phyloP scores from a whole-genome alignment of 176 grass and related monocot genomes.

The Paspalum vaginatum region DNA sequence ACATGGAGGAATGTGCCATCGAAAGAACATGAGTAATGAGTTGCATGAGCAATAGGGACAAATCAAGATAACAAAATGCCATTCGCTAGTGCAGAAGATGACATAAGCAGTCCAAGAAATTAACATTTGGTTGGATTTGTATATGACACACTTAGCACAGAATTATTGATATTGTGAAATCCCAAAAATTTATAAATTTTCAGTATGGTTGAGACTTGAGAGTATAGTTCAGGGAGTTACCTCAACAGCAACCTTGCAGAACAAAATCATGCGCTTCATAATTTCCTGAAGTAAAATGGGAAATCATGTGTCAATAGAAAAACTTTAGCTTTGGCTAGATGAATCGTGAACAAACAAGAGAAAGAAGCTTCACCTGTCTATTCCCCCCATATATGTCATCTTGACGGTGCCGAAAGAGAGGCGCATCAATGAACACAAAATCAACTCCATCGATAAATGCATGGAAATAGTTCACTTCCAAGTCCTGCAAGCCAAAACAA shows the following conservation, averaged over 20 bases:
- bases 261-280: slow-evolving; percentile 93
- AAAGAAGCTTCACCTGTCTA: slow-evolving; percentile 52
- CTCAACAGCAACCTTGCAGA: slow-evolving; percentile 95
- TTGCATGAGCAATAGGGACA: not conserved
- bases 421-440: slow-evolving; percentile 85
- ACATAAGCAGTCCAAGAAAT: not conserved
- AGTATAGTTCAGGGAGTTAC: slow-evolving; percentile 37
- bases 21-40: not conserved
- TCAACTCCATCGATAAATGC: slow-evolving; percentile 90
- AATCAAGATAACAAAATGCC: not conserved
- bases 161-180: slow-evolving; percentile 13
- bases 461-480: slow-evolving; percentile 91
- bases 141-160: slow-evolving; percentile 37
- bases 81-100: not conserved
- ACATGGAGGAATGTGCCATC: not conserved
- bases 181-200: not conserved
- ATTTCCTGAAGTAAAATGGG: slow-evolving; percentile 62
- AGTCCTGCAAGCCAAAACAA: slow-evolving; percentile 57
- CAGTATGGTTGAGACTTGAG: not conserved
- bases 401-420: slow-evolving; percentile 61
- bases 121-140: not conserved
- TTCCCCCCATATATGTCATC: slow-evolving; percentile 80
- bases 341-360: not conserved
- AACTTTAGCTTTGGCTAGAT: not conserved
- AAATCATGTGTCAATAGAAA: slow-evolving; percentile 4